Evolutionary conservation across 2,329 filamentous ascomycete species (phyloP).

Genomic region (Colletotrichum sp.): DNA sequence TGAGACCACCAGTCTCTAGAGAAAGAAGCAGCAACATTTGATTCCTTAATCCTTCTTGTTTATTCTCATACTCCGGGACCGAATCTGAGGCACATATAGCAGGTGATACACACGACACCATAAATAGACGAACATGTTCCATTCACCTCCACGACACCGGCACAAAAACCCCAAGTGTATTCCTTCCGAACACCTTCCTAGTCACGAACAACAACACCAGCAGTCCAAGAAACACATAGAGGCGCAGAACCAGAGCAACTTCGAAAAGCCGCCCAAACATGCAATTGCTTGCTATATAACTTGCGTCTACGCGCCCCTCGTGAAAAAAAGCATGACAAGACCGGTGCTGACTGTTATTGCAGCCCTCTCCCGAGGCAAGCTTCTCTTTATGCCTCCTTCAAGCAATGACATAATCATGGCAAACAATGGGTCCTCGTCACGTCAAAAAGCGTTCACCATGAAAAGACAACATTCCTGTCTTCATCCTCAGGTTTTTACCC

Average conservation of each 20-base stretch:
- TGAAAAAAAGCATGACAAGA: neutral
- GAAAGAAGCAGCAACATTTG: neutral
- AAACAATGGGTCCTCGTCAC: neutral
- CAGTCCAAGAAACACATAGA: neutral
- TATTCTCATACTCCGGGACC: neutral
- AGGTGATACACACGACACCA: neutral
- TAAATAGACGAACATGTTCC: too few relatives aligned
- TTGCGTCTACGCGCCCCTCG: neutral
- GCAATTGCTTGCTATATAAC: neutral
- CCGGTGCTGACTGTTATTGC: neutral
- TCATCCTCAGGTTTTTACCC: neutral
- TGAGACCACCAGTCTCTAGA: neutral
- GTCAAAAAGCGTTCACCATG: neutral
- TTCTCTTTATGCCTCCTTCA: neutral
- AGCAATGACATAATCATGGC: neutral
- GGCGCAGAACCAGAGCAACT: neutral
- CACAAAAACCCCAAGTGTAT: neutral
- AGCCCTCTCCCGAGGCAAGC: neutral
- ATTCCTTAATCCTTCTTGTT: too few relatives aligned
- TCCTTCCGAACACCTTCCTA: neutral
- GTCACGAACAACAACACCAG: neutral
- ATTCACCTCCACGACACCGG: neutral
- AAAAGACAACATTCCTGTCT: neutral
- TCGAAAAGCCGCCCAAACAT: neutral
- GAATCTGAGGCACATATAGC: neutral